These are phyloP conservation scores for Dalechampia spathulata DNA, from an alignment of 441 rosid genomes.

Conservation along the genomic window DNA sequence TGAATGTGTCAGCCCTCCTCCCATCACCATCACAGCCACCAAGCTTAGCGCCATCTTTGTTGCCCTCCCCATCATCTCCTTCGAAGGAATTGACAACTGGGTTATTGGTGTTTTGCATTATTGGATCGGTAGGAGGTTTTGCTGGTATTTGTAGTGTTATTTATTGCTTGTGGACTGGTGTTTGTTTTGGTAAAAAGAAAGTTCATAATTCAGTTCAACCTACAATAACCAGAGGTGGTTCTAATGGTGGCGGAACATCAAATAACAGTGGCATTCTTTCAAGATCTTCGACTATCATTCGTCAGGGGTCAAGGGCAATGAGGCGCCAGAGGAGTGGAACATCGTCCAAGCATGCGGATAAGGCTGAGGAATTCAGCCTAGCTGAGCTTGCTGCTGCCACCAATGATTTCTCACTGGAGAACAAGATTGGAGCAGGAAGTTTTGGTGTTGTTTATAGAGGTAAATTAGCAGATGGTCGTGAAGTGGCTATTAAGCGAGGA, in stretches of 20 bases:
- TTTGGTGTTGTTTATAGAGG: conserved; percentile 74
- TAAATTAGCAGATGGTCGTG: conserved; percentile 54
- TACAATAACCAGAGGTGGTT: conserved; percentile 53
- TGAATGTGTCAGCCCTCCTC: conserved; percentile 2
- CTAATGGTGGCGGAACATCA: conserved; percentile 40
- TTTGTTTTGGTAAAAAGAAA: conserved; percentile 52
- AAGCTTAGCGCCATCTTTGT: conserved; percentile 1
- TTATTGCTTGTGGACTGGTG: conserved; percentile 72
- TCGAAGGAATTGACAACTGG: conserved; percentile 41
- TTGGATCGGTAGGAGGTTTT: conserved; percentile 66
- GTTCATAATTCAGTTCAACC: conserved; percentile 61
- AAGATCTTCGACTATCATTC: conserved; percentile 44
- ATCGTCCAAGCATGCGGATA: conserved; percentile 58
- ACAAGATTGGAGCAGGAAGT: conserved; percentile 81
- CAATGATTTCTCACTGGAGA: conserved; percentile 48
- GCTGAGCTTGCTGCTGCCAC: conserved; percentile 77
- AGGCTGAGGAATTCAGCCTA: conserved; percentile 55
- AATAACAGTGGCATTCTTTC: conserved; percentile 40
- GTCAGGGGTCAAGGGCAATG: conserved; percentile 63
- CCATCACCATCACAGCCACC: not conserved
- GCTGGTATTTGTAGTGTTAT: conserved; percentile 49
- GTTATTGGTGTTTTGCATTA: conserved; percentile 49
- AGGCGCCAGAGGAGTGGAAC: conserved; percentile 74
- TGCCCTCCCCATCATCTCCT: conserved; percentile 5
- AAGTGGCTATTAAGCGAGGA: conserved; percentile 82